Evolutionary conservation across 192 early-diverging fungal species (phyloP).

Genomic region (Gonapodya prolifera): DNA sequence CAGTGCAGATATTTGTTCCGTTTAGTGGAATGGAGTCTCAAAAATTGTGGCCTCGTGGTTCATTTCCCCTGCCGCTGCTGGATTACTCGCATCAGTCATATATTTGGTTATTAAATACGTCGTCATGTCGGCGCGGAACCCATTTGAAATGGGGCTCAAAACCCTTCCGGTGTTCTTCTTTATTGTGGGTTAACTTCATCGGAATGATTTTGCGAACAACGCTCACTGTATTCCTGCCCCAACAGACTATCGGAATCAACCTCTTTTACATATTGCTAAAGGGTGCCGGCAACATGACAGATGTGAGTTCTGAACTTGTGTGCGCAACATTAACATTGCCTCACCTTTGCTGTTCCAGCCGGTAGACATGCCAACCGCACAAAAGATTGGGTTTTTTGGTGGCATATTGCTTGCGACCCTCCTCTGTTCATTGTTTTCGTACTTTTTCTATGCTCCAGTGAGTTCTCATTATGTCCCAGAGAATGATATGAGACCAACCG

Average conservation of each 20-base stretch:
- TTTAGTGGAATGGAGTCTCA: constrained; percentile 14
- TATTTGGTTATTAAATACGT: constrained; percentile 50
- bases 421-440: neutral
- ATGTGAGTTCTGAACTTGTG: neutral
- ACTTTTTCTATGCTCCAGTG: constrained; percentile 1
- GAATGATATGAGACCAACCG: too few relatives aligned
- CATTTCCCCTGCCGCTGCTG: constrained; percentile 53
- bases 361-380: neutral
- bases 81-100: constrained; percentile 47
- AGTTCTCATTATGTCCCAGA: too few relatives aligned
- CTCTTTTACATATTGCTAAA: neutral
- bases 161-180: constrained; percentile 60
- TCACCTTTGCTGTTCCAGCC: too few relatives aligned
- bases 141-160: constrained; percentile 47
- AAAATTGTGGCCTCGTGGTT: constrained; percentile 70
- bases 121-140: constrained; percentile 45
- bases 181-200: constrained; percentile 39
- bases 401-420: constrained; percentile 18
- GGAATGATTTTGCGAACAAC: too few relatives aligned
- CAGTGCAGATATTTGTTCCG: neutral
- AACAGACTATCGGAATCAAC: neutral
- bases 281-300: neutral
- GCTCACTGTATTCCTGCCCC: neutral
- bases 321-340: neutral
- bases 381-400: constrained; percentile 24